phyloP scores from a whole-genome alignment of 2,329 filamentous ascomycete species.

The Westerdykella ornata region DNA sequence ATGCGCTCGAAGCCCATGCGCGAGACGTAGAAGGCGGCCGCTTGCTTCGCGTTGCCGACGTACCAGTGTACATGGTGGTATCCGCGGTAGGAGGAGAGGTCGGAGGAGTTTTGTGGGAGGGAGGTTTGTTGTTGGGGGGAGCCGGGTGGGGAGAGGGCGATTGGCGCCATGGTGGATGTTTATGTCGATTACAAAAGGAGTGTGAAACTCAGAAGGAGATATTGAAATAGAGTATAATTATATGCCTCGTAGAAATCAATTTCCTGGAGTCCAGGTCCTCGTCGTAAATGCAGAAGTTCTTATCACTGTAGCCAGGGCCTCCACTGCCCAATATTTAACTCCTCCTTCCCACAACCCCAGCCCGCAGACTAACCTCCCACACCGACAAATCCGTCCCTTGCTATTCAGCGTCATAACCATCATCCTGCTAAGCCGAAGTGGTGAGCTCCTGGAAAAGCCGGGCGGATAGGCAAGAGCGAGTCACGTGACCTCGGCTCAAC shows the following conservation, averaged over 20 bases:
- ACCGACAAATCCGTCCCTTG: neutral
- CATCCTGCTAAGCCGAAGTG: neutral
- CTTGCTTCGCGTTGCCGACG: slow-evolving; percentile 94
- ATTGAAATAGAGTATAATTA: neutral
- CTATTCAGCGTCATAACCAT: neutral
- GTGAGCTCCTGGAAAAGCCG: neutral
- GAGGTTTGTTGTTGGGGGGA: slow-evolving; percentile 18
- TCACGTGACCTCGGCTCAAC: neutral
- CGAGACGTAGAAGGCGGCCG: slow-evolving; percentile 78
- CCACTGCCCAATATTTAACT: neutral
- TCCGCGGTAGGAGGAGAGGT: slow-evolving; percentile 58
- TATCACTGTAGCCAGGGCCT: neutral
- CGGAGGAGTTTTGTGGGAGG: slow-evolving; percentile 16
- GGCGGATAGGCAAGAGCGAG: neutral
- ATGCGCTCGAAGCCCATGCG: slow-evolving; percentile 79
- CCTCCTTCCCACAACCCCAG: neutral
- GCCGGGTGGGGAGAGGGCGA: slow-evolving; percentile 40
- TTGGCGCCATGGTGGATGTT: slow-evolving; percentile 22
- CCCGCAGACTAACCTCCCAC: neutral
- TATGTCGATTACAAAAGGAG: neutral
- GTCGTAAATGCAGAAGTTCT: neutral
- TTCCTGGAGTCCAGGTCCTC: neutral
- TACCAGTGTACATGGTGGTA: slow-evolving; percentile 96
- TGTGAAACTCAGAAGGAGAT: neutral
- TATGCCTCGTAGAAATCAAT: too few relatives aligned